phyloP scores from a whole-genome alignment of 352 stramenopile species.

The Blastocystis sp. region DNA sequence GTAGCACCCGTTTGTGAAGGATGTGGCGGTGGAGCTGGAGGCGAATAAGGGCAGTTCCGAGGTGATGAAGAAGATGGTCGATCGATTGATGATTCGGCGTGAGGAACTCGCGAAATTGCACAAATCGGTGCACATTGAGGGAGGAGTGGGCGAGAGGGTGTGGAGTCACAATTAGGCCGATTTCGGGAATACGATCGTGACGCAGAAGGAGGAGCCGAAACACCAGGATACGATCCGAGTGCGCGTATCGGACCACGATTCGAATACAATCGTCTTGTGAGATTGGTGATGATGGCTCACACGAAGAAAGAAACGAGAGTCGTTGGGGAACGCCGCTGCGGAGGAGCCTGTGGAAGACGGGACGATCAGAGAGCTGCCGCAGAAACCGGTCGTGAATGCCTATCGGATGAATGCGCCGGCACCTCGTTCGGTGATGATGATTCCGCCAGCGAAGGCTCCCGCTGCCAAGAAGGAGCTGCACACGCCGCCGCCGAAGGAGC shows the following conservation, averaged over 20 bases:
- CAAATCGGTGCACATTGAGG: constrained; percentile 3
- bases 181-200: constrained; percentile 54
- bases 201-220: background rate
- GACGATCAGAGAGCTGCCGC: constrained; percentile 9
- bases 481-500: background rate
- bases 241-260: background rate
- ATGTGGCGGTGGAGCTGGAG: constrained; percentile 70
- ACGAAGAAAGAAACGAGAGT: background rate
- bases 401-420: constrained; percentile 14
- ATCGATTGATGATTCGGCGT: constrained; percentile 61
- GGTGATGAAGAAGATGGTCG: constrained; percentile 66
- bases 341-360: background rate
- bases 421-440: background rate
- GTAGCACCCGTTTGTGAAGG: constrained; percentile 72
- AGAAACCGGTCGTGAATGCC: constrained; percentile 3
- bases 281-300: background rate
- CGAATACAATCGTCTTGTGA: constrained; percentile 16
- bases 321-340: background rate
- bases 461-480: background rate
- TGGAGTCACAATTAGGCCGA: constrained; percentile 1
- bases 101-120: constrained; percentile 32
- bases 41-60: constrained; percentile 2
- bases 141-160: background rate
- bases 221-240: background rate
- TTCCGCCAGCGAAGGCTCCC: background rate